Percentiles rank a stretch among this genome's conserved stretches.
Conservation (phyloP, 2,329 filamentous ascomycete genomes). For the Zarea fungicola region DNA sequence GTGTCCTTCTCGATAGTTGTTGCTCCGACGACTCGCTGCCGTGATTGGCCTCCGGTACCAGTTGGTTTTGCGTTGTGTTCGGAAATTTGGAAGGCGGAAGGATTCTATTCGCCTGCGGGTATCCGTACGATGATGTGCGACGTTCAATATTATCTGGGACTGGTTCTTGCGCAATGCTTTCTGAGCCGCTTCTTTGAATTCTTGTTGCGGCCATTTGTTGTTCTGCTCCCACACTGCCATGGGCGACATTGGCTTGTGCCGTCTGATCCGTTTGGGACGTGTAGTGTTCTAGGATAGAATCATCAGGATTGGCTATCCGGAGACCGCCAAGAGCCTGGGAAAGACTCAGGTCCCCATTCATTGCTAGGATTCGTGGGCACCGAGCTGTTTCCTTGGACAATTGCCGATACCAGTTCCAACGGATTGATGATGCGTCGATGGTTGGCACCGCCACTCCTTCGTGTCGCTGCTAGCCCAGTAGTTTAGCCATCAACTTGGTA, state of each 20-base stretch:
- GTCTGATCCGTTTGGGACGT: slow-evolving; percentile 16
- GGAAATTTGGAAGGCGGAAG: background rate
- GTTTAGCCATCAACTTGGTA: background rate
- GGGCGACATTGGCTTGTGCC: background rate
- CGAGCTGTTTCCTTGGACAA: slow-evolving; percentile 13
- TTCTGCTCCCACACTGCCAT: background rate
- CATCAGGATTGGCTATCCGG: slow-evolving; percentile 94
- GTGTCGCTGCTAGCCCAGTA: background rate
- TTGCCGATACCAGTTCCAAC: slow-evolving; percentile 13
- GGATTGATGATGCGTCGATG: slow-evolving; percentile 10
- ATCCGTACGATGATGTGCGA: background rate
- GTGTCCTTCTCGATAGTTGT: slow-evolving; percentile 5
- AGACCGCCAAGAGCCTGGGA: slow-evolving; percentile 89
- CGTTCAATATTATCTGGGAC: background rate
- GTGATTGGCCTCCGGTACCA: slow-evolving; percentile 13
- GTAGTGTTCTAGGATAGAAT: slow-evolving; percentile 42
- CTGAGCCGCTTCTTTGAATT: too few species aligned
- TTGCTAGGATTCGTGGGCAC: slow-evolving; percentile 37
- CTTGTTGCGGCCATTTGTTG: too few species aligned
- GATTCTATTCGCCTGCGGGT: background rate
- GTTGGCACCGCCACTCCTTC: slow-evolving; percentile 7
- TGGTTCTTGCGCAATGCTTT: too few species aligned
- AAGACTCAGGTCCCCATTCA: slow-evolving; percentile 90
- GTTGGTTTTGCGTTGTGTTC: slow-evolving; percentile 1
- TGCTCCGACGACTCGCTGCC: slow-evolving; percentile 13